phyloP scores from a whole-genome alignment of 768 basidiomycete species.

The Auriscalpium orientale region DNA sequence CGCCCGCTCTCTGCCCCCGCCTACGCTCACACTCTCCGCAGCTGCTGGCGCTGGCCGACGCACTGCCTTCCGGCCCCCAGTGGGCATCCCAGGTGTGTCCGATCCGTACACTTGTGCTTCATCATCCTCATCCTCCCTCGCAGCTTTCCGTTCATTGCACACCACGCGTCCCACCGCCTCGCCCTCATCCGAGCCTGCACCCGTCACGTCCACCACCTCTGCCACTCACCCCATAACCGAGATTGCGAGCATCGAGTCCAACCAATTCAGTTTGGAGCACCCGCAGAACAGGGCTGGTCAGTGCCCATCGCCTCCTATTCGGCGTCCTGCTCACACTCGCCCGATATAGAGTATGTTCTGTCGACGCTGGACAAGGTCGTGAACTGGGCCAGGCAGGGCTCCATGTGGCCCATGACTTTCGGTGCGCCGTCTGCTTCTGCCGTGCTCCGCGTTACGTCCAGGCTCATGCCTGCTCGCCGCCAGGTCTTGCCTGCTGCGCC shows the following conservation, averaged over 20 bases:
- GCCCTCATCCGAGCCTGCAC: slow-evolving; percentile 31
- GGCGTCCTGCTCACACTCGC: background rate
- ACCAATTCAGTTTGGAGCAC: slow-evolving; percentile 79
- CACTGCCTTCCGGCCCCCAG: background rate
- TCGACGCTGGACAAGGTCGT: slow-evolving; percentile 93
- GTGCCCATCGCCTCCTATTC: slow-evolving; percentile 11
- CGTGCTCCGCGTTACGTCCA: background rate
- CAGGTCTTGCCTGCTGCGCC: slow-evolving; percentile 96
- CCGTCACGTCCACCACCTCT: slow-evolving; percentile 36
- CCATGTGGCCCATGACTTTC: slow-evolving; percentile 99
- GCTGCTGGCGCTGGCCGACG: slow-evolving; percentile 6
- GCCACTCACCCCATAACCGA: slow-evolving; percentile 52
- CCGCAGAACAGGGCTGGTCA: slow-evolving; percentile 87
- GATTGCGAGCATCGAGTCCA: slow-evolving; percentile 71
- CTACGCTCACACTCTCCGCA: background rate
- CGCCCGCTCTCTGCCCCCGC: background rate
- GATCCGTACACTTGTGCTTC: background rate
- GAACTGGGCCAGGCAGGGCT: slow-evolving; percentile 96
- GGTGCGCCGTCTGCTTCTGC: slow-evolving; percentile 32
- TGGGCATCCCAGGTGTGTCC: slow-evolving; percentile 1
- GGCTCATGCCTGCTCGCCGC: background rate
- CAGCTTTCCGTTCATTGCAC: slow-evolving; percentile 52
- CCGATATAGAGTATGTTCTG: slow-evolving; percentile 78
- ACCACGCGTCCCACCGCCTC: slow-evolving; percentile 35
- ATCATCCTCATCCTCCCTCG: background rate